A percentile compares a stretch with the other conserved stretches of the same genome.
Evolutionary conservation across 192 early-diverging fungal genomes (phyloP).

Genomic region (Fimicolochytrium jonesii): DNA sequence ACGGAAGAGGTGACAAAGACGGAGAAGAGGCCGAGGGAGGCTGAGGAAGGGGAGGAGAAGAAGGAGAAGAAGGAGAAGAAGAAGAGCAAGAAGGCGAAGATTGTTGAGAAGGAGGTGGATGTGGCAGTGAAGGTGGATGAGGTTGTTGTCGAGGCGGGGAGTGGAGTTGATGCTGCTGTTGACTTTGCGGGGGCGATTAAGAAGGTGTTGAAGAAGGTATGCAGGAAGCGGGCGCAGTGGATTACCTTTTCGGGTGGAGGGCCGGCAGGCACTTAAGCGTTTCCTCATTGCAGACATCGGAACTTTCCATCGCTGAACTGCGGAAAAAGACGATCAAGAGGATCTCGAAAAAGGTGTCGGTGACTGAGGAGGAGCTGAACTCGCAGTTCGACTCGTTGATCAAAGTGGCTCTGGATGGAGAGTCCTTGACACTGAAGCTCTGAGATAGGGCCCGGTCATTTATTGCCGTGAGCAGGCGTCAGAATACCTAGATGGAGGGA

Average conservation of each 20-base stretch:
- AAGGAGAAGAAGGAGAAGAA: constrained; percentile 17
- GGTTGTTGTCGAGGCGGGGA: not conserved
- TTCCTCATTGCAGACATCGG: not conserved
- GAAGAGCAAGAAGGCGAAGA: constrained; percentile 22
- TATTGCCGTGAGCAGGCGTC: no score
- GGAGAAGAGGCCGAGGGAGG: not conserved
- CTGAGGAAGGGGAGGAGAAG: not conserved
- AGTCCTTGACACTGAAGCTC: no score
- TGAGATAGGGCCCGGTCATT: no score
- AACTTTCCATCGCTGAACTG: not conserved
- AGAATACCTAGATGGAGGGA: no score
- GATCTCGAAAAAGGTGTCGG: not conserved
- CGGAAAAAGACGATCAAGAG: not conserved
- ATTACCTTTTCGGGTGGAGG: not conserved
- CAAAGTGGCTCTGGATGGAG: no score
- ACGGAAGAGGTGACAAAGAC: constrained; percentile 1
- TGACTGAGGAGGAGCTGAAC: no score
- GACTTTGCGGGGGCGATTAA: not conserved
- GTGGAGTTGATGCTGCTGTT: not conserved
- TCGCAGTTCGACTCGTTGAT: no score
- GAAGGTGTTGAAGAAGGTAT: not conserved
- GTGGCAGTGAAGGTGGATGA: constrained; percentile 6
- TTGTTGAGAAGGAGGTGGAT: constrained; percentile 16
- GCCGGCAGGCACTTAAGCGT: not conserved
- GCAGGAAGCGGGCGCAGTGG: not conserved